Percentiles rank a stretch among this genome's conserved stretches.
Evolutionary conservation across 83 land plant species (phyloP).

Genomic region (Larix sibirica): DNA sequence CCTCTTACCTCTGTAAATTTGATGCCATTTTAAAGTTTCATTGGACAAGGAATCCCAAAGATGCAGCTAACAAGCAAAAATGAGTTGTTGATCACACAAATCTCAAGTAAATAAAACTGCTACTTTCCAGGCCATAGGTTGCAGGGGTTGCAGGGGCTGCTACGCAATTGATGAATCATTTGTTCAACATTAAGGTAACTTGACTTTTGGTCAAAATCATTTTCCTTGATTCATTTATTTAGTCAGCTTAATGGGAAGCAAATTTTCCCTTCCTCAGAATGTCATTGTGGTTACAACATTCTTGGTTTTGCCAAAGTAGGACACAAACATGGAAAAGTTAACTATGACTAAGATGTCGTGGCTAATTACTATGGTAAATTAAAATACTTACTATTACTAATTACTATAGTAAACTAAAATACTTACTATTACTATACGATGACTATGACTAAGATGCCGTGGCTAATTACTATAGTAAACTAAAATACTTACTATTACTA

Average conservation of each 20-base stretch:
- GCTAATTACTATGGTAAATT: not conserved
- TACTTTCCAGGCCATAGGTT: too few species aligned
- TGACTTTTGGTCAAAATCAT: too few species aligned
- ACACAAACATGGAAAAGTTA: not conserved
- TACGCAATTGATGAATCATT: not conserved
- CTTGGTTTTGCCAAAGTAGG: not conserved
- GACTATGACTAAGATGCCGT: not conserved
- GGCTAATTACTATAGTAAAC: not conserved
- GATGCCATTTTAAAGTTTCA: not conserved
- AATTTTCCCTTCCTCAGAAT: not conserved
- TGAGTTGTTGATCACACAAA: not conserved
- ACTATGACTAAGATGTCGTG: not conserved
- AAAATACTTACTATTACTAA: too few species aligned
- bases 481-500: too few species aligned
- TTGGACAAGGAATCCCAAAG: not conserved
- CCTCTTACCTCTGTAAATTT: not conserved
- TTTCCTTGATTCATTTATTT: not conserved
- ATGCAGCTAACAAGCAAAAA: not conserved
- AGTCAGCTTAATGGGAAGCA: not conserved
- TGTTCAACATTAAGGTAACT: not conserved
- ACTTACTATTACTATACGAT: not conserved
- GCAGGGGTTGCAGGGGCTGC: too few species aligned
- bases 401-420: not conserved
- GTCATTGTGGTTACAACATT: not conserved
- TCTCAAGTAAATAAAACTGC: not conserved